Evolutionary conservation across 1,284 basidiomycete species (phyloP).

Genomic region (Agroathelia rolfsii): DNA sequence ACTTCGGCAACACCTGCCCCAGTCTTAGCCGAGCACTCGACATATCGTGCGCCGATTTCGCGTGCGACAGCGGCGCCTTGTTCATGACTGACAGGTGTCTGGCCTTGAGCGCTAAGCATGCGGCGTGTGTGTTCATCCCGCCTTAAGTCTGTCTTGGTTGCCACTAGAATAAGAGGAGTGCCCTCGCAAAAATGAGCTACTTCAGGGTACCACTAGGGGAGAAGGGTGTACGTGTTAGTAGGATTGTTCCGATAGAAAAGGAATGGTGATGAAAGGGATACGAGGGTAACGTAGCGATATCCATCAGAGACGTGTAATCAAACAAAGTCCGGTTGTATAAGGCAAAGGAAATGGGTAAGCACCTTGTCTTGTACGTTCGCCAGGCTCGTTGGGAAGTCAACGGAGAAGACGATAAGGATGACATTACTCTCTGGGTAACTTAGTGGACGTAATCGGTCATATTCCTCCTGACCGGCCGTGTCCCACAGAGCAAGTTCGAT

Average conservation of each 20-base stretch:
- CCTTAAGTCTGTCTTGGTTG: constrained; percentile 89
- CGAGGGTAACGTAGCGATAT: neutral
- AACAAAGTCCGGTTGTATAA: constrained; percentile 4
- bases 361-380: constrained; percentile 93
- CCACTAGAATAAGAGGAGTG: constrained; percentile 88
- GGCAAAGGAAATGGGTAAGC: constrained; percentile 14
- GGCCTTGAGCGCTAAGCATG: constrained; percentile 91
- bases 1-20: constrained; percentile 87
- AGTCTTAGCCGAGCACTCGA: constrained; percentile 92
- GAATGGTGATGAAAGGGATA: constrained; percentile 3
- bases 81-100: constrained; percentile 70
- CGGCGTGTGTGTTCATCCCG: constrained; percentile 79
- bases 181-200: constrained; percentile 95
- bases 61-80: constrained; percentile 76
- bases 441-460: constrained; percentile 87
- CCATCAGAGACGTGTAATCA: too few species aligned
- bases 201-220: constrained; percentile 87
- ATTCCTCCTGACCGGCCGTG: constrained; percentile 97
- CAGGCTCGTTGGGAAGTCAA: constrained; percentile 93
- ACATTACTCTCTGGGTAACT: constrained; percentile 96
- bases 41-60: constrained; percentile 92
- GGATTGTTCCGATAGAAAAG: neutral
- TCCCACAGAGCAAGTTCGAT: constrained; percentile 97
- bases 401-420: constrained; percentile 93
- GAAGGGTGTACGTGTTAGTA: constrained; percentile 1